A percentile compares a stretch with the other conserved stretches of the same genome.
Evolutionary conservation across 257 asterid genomes (phyloP).

Genomic region (Solanum pinnatisectum): DNA sequence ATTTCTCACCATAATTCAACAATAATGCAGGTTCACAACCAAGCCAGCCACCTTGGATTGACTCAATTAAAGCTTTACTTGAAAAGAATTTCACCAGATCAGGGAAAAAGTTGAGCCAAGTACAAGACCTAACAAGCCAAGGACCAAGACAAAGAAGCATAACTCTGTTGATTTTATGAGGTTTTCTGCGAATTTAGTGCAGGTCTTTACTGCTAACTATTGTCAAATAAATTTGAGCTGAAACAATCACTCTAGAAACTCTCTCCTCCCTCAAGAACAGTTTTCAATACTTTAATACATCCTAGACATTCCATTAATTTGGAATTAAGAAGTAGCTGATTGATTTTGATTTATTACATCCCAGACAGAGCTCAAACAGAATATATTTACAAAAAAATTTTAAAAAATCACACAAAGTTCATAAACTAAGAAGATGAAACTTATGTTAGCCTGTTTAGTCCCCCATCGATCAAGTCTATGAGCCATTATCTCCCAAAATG

Average conservation of each 20-base stretch:
- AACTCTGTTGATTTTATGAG: neutral
- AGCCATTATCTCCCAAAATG: neutral
- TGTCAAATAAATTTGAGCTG: neutral
- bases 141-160: neutral
- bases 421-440: neutral
- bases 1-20: neutral
- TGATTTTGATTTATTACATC: neutral
- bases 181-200: neutral
- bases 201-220: neutral
- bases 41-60: neutral
- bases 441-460: neutral
- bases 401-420: neutral
- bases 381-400: neutral
- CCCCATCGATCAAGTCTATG: neutral
- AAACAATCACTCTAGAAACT: neutral
- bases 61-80: neutral
- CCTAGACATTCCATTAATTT: neutral
- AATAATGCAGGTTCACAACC: neutral
- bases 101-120: neutral
- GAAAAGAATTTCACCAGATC: neutral
- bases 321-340: neutral
- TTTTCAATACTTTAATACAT: neutral
- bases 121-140: neutral
- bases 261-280: neutral
- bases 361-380: neutral